Base-by-base conservation (phyloP, 495 filamentous ascomycete species). In the Trypethelium eluteriae region DNA sequence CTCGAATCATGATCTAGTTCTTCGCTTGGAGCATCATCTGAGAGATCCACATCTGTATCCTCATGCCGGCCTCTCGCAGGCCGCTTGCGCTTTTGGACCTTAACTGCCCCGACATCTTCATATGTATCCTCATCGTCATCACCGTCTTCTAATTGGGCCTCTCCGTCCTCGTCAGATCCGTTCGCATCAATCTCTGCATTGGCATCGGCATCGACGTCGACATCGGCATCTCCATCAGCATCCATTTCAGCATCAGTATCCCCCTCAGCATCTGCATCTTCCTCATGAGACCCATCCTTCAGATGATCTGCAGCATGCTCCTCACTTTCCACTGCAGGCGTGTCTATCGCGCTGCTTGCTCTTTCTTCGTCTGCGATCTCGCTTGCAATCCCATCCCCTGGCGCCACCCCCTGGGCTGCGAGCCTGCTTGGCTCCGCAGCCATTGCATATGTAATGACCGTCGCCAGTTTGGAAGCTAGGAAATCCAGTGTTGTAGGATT, bases 101-200 rank as follows among this genome's bases (percentile, higher is more conserved):
- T 91, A 6, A 93, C 89, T 18, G 89, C 88, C 1, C 88, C 88
- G 62, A 92, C 89, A 18, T 86, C 84, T 73, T 90, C 89, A 36
- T 77, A 74, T 35, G 78, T 77, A 61, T 71, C 77, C 47, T 77
- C 80, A 50, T 78, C 80, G 39, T 80, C 76, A 66, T 74, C 77
- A 59, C 73, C 75, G 34, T 78, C 73, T 39, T 75, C 74, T 7
- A 72, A 72, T 18, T 76, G 73, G 7, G 71, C 75, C 56, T 79
- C 76, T n/a, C 70, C 77, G 66, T 77, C 75, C 14, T 70, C 70
- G 47, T 79, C 77, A 16, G 73, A 74, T 25, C 66, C 74, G 39
- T 73, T 75, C n/a, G 75, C 72, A 38, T 81, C 78, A 50, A 18
- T 81, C 75, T 81, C 66, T 10, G 66, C 66, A 65, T 74, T 71